Percentiles rank a stretch among this genome's conserved stretches.
Conservation (phyloP, 805 yeast genomes). For the Candida arabinofermentans region DNA sequence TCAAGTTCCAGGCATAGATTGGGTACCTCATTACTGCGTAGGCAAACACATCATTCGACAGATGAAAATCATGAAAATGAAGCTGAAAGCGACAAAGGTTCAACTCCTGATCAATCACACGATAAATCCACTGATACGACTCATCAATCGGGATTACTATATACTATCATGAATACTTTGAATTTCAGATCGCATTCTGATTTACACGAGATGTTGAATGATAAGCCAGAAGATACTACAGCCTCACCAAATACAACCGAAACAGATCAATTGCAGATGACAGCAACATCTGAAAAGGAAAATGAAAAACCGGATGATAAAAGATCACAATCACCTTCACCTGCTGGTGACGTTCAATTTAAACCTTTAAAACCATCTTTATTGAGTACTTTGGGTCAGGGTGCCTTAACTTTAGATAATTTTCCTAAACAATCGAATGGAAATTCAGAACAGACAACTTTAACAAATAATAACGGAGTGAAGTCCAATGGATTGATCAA, state of each 20-base stretch:
- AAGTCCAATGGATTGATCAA: no score
- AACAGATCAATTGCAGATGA: neutral
- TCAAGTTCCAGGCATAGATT: neutral
- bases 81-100: neutral
- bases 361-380: conserved; percentile 45
- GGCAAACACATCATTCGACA: neutral
- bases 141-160: conserved; percentile 19
- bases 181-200: conserved; percentile 24
- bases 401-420: conserved; percentile 37
- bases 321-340: conserved; percentile 10
- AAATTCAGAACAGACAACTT: no score
- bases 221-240: conserved; percentile 1
- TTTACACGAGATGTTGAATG: conserved; percentile 5
- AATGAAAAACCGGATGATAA: neutral
- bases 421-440: conserved; percentile 26
- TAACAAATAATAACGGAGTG: no score
- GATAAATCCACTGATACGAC: neutral
- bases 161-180: conserved; percentile 26
- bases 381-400: conserved; percentile 45
- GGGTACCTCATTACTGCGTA: neutral
- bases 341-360: conserved; percentile 37
- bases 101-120: neutral
- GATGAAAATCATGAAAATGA: neutral
- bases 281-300: no score
- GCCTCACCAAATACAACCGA: neutral